Conservation (phyloP, 148 eudicot species). For the Diospyros lotus region DNA sequence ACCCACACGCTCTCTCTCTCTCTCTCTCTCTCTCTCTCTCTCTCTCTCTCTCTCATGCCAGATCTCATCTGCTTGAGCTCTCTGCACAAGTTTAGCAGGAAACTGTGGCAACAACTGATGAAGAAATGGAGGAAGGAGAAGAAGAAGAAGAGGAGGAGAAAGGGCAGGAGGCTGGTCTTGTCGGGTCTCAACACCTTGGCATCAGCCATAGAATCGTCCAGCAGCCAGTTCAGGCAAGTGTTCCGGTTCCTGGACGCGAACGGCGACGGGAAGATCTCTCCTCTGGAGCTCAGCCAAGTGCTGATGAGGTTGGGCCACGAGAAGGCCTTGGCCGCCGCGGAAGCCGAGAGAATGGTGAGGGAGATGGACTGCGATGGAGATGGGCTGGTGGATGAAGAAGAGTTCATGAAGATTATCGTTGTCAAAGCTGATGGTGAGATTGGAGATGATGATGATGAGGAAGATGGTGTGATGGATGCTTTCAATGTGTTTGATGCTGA, state of each 20-base stretch:
- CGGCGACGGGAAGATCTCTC: constrained; percentile 66
- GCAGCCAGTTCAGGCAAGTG: constrained; percentile 48
- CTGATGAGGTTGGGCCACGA: constrained; percentile 48
- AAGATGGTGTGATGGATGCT: constrained; percentile 43
- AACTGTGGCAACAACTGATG: too few relatives aligned
- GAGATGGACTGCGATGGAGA: constrained; percentile 62
- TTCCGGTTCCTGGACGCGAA: constrained; percentile 63
- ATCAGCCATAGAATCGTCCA: constrained; percentile 38
- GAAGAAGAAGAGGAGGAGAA: too few relatives aligned
- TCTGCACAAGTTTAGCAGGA: too few relatives aligned
- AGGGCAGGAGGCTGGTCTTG: too few relatives aligned
- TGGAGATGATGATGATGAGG: background rate
- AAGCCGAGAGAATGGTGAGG: constrained; percentile 45
- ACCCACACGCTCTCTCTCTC: too few relatives aligned
- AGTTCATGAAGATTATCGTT: constrained; percentile 49
- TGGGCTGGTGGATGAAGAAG: constrained; percentile 57
- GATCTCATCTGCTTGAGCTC: too few relatives aligned
- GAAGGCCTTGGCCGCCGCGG: constrained; percentile 36
- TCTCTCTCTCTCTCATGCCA: too few relatives aligned
- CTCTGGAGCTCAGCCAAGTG: constrained; percentile 40
- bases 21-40: too few relatives aligned
- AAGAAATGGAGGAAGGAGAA: too few relatives aligned
- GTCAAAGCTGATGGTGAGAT: background rate
- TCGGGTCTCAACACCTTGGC: constrained; percentile 13
- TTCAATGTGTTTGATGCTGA: constrained; percentile 57